A percentile compares a stretch with the other conserved stretches of the same genome.
phyloP scores from a whole-genome alignment of 192 early-diverging fungal genomes.

The Thoreauomyces humboldtii region DNA sequence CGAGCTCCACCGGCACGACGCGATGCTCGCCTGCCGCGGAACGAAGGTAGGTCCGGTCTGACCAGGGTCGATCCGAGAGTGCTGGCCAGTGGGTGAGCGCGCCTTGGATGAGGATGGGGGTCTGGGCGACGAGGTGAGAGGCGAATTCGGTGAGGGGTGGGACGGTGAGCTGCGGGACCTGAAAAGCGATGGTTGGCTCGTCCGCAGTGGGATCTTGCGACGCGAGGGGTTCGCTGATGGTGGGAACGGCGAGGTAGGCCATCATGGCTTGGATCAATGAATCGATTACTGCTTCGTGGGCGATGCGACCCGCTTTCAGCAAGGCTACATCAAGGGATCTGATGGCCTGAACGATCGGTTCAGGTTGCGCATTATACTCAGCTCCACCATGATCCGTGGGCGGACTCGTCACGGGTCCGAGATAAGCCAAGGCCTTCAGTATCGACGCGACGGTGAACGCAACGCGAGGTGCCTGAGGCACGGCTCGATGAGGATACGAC shows the following conservation, averaged over 20 bases:
- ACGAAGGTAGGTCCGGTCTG: constrained; percentile 57
- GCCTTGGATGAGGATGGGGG: constrained; percentile 53
- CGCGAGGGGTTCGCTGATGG: background rate
- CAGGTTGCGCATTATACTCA: too few species aligned
- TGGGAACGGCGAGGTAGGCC: background rate
- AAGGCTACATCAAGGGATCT: constrained; percentile 50
- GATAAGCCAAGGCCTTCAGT: constrained; percentile 6
- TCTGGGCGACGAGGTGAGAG: constrained; percentile 30
- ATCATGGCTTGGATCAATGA: constrained; percentile 18
- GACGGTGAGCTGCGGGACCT: constrained; percentile 30
- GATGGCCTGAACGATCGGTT: constrained; percentile 27
- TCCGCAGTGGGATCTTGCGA: background rate
- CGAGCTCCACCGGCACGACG: constrained; percentile 80
- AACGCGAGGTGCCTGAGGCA: background rate
- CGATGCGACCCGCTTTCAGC: constrained; percentile 57
- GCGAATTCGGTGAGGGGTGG: constrained; percentile 42
- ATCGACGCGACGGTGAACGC: background rate
- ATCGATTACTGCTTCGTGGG: constrained; percentile 13
- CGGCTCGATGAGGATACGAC: background rate
- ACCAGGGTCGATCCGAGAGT: constrained; percentile 55
- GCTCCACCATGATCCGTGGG: too few species aligned
- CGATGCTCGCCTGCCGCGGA: constrained; percentile 60
- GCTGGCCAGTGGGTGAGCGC: constrained; percentile 71
- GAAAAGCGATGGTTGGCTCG: constrained; percentile 20
- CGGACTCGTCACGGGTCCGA: background rate